Base-by-base conservation (phyloP, 208 protist species). In the Crithidia mellificae region DNA sequence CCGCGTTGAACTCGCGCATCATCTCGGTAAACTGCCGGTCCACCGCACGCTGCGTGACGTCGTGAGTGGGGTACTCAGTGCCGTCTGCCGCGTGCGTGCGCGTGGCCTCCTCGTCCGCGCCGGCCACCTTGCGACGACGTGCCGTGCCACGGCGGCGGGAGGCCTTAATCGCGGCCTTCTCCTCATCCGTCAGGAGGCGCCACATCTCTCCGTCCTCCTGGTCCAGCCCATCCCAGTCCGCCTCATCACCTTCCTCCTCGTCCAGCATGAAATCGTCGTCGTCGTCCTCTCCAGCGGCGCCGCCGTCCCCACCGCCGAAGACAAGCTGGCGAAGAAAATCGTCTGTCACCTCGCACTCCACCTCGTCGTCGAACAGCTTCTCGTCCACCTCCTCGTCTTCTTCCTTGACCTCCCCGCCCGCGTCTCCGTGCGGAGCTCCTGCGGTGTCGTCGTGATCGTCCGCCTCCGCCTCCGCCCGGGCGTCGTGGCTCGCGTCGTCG, bases 321-420 rank as follows among this genome's bases (percentile, higher is more conserved):
- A 96, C 81, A 22, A 96, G 53, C 67, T 92, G 77, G 0, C 77
- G 83, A 12, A 96, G 50, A 62, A 96, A 96, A 52, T 93, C 86
- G 46, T 96, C 87, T 12, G 85, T 91, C 27, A 96, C 77, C 50
- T 93, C 90, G 46, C 77, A 77, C 63, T 96, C 90, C 36, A 91
- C 86, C 58, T 87, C 85, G 46, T 92, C 90, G 6, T 87, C 87
- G 43, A 96, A 96, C 9, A 96, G 74, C 56, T 82, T 67, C 49
- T 90, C 86, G 12, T 91, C 87, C 19, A 77, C 77, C 25, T 89
- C 81, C 30, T 76, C 62, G 1, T 50, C 67, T 2, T 41, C 87
- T 14, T 77, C 77, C 25, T 89, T 80, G 20, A 73, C 62, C 2
- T 50, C 67, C 6, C 22, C 63, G 12, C 61, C 46, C 6, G 17